These are phyloP conservation scores for Mrakia frigida DNA, from an alignment of 768 basidiomycete genomes.

Conservation along the genomic window DNA sequence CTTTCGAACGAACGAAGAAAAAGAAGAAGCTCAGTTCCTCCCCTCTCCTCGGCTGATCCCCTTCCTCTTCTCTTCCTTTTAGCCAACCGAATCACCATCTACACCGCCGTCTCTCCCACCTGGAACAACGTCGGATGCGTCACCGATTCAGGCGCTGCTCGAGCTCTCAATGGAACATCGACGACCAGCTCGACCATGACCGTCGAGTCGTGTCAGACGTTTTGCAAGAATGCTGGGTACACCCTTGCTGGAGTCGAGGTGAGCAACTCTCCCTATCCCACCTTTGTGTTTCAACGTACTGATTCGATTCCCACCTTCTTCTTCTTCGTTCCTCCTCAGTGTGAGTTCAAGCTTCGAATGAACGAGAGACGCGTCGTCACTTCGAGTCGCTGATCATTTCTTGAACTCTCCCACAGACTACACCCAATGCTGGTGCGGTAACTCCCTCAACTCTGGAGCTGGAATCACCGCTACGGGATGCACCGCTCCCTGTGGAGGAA, in stretches of 20 bases:
- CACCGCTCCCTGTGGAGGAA: conserved; percentile 26
- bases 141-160: neutral
- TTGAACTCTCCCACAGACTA: neutral
- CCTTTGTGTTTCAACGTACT: neutral
- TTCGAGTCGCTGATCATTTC: neutral
- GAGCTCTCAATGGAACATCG: conserved; percentile 25
- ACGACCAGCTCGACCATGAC: conserved; percentile 13
- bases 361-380: neutral
- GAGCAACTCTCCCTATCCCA: neutral
- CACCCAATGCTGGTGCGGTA: neutral
- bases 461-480: conserved; percentile 22
- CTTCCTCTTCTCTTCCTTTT: neutral
- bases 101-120: neutral
- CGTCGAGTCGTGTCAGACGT: conserved; percentile 16
- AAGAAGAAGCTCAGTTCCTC: neutral
- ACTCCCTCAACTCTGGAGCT: neutral
- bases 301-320: neutral
- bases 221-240: conserved; percentile 25
- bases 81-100: neutral
- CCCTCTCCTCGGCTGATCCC: neutral
- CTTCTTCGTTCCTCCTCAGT: neutral
- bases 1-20: neutral
- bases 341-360: neutral
- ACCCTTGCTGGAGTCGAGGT: conserved; percentile 28
- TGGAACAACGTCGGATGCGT: conserved; percentile 17